Percentiles rank a stretch among this genome's conserved stretches.
Conservation (phyloP, 495 filamentous ascomycete species). For the Penicillium alfredii region DNA sequence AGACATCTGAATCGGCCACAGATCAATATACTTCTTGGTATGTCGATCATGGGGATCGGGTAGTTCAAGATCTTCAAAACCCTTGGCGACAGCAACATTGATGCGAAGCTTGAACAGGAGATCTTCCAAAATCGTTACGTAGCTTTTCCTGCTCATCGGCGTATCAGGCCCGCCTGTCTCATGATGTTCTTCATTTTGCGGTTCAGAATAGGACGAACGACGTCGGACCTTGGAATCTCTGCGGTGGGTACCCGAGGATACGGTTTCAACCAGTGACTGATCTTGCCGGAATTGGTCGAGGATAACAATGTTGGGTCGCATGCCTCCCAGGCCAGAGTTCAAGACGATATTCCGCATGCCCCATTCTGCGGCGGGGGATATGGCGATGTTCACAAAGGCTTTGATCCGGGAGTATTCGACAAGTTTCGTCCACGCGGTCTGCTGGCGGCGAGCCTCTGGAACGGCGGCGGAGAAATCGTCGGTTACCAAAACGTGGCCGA, state of each 20-base stretch:
- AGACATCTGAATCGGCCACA: slow-evolving; percentile 84
- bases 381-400: slow-evolving; percentile 79
- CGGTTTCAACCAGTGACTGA: slow-evolving; percentile 47
- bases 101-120: slow-evolving; percentile 70
- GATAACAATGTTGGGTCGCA: slow-evolving; percentile 84
- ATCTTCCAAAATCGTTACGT: slow-evolving; percentile 81
- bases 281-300: slow-evolving; percentile 63
- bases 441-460: slow-evolving; percentile 73
- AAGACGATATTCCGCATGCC: slow-evolving; percentile 76
- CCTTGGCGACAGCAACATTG: slow-evolving; percentile 81
- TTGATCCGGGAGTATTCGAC: slow-evolving; percentile 85
- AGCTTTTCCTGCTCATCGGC: slow-evolving; percentile 59
- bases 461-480: slow-evolving; percentile 74
- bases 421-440: slow-evolving; percentile 75
- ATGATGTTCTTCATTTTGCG: slow-evolving; percentile 8
- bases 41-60: slow-evolving; percentile 51
- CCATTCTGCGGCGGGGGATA: slow-evolving; percentile 80
- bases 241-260: slow-evolving; percentile 15
- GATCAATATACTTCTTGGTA: slow-evolving; percentile 74
- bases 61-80: slow-evolving; percentile 70
- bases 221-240: slow-evolving; percentile 25
- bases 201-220: slow-evolving; percentile 11
- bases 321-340: slow-evolving; percentile 78
- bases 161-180: slow-evolving; percentile 52
- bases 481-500: slow-evolving; percentile 82